Evolutionary conservation across 1,139 yeast genomes (phyloP).

Genomic region (Pichia sp.): DNA sequence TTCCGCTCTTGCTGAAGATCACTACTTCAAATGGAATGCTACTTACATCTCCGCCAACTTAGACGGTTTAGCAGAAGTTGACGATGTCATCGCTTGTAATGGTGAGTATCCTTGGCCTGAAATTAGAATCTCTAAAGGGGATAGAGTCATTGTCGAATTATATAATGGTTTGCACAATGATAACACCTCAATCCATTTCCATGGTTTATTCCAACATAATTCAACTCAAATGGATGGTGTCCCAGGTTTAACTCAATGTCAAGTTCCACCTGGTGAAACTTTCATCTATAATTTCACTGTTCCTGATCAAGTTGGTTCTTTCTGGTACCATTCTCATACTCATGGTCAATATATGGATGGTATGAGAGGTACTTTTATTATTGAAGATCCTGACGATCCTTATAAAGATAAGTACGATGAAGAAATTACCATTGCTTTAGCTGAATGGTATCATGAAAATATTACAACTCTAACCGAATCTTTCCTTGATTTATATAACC

Average conservation of each 20-base stretch:
- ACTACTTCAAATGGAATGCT: slow-evolving; percentile 64
- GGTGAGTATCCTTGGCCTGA: slow-evolving; percentile 83
- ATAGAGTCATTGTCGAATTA: slow-evolving; percentile 61
- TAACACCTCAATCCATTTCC: slow-evolving; percentile 82
- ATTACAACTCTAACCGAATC: slow-evolving; percentile 44
- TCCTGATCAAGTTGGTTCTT: slow-evolving; percentile 74
- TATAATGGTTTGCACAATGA: slow-evolving; percentile 60
- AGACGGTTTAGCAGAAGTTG: slow-evolving; percentile 55
- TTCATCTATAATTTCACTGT: slow-evolving; percentile 77
- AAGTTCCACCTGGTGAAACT: slow-evolving; percentile 67
- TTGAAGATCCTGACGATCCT: slow-evolving; percentile 46
- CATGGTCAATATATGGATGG: slow-evolving; percentile 89
- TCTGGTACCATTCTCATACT: slow-evolving; percentile 93
- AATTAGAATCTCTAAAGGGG: slow-evolving; percentile 65
- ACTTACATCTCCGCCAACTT: slow-evolving; percentile 68
- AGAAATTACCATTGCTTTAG: slow-evolving; percentile 58
- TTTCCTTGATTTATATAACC: slow-evolving; percentile 70
- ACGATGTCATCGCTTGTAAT: slow-evolving; percentile 74
- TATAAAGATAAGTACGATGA: slow-evolving; percentile 59
- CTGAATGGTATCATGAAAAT: slow-evolving; percentile 81
- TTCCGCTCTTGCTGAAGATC: slow-evolving; percentile 32
- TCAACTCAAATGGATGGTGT: slow-evolving; percentile 82
- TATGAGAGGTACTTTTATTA: slow-evolving; percentile 71
- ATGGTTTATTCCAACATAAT: slow-evolving; percentile 80
- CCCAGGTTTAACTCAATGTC: slow-evolving; percentile 80